phyloP scores from a whole-genome alignment of 495 filamentous ascomycete genomes.

The Zalerion maritima region DNA sequence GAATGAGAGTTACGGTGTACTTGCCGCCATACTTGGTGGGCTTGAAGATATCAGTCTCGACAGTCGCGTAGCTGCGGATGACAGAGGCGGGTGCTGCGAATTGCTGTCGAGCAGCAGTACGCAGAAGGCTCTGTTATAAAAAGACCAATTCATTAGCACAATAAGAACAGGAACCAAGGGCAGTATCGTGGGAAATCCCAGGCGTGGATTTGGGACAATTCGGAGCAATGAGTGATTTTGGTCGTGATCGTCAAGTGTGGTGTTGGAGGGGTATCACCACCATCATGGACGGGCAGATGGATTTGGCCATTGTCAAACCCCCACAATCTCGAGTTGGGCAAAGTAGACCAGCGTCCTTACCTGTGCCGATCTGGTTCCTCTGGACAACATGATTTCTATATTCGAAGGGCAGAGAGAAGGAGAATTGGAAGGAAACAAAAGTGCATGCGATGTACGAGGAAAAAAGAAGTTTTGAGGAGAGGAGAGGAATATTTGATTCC shows the following conservation, averaged over 20 bases:
- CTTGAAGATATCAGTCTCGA: conserved; percentile 87
- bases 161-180: too few relatives aligned
- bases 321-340: too few relatives aligned
- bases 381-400: too few relatives aligned
- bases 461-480: conserved; percentile 5
- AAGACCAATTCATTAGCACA: conserved; percentile 17
- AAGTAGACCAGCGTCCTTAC: conserved; percentile 12
- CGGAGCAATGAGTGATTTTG: too few relatives aligned
- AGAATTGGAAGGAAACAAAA: conserved; percentile 5
- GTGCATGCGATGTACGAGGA: conserved; percentile 31
- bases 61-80: conserved; percentile 48
- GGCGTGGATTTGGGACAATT: too few relatives aligned
- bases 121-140: conserved; percentile 36
- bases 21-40: conserved; percentile 98
- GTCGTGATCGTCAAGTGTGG: conserved; percentile 2
- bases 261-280: conserved; percentile 1
- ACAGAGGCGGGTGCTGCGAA: conserved; percentile 21
- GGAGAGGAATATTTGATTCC: conserved; percentile 5
- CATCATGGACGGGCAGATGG: conserved; percentile 7
- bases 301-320: conserved; percentile 14
- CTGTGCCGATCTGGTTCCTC: too few relatives aligned
- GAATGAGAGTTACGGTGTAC: conserved; percentile 97
- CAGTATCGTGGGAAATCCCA: too few relatives aligned
- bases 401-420: conserved; percentile 3
- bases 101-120: conserved; percentile 34